phyloP scores from a whole-genome alignment of 768 basidiomycete species.

The Gautieria morchelliformis region DNA sequence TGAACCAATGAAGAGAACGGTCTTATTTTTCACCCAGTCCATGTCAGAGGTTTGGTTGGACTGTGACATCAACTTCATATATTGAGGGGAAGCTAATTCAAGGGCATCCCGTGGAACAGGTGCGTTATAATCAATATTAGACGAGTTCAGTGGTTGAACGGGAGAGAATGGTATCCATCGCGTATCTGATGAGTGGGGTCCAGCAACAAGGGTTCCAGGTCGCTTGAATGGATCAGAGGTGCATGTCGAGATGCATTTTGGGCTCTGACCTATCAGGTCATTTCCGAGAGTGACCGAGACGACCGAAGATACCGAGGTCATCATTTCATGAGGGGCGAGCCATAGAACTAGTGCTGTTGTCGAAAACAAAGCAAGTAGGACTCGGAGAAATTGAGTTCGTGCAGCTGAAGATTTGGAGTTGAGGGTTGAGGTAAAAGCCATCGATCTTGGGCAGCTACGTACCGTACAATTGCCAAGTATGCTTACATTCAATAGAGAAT shows the following conservation, averaged over 20 bases:
- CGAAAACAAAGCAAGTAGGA: too few relatives aligned
- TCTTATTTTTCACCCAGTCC: constrained; percentile 2
- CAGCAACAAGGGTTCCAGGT: neutral
- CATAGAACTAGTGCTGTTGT: too few relatives aligned
- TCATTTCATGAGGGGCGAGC: neutral
- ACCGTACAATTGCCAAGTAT: too few relatives aligned
- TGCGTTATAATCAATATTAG: neutral
- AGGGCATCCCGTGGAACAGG: neutral
- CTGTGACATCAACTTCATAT: neutral
- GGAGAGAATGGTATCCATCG: constrained; percentile 7
- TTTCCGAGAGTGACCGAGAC: neutral
- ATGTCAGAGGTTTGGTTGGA: neutral
- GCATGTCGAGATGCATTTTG: neutral
- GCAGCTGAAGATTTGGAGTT: too few relatives aligned
- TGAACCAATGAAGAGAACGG: constrained; percentile 6
- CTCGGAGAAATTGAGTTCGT: too few relatives aligned
- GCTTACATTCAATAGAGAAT: too few relatives aligned
- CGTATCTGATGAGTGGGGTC: neutral
- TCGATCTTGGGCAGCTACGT: too few relatives aligned
- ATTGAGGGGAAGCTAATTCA: neutral
- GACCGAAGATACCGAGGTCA: neutral
- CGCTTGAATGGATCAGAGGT: neutral
- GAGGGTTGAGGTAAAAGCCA: too few relatives aligned
- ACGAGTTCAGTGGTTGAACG: neutral
- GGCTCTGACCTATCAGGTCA: neutral